Conservation (phyloP, 1,139 yeast species). For the Yamadazyma diddensiae region DNA sequence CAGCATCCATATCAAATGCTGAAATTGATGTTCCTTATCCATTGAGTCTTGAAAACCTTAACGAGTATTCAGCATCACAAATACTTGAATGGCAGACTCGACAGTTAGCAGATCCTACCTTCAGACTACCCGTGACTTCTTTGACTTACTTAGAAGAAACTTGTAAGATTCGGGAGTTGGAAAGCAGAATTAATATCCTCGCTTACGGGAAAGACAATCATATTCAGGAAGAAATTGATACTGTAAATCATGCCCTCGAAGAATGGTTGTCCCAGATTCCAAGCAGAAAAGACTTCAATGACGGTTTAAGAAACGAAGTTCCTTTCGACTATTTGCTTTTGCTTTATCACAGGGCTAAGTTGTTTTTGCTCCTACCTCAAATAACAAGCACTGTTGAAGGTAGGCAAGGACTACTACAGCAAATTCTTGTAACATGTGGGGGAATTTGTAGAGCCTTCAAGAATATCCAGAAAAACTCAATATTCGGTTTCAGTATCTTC, state of each 20-base stretch:
- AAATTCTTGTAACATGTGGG: constrained; percentile 18
- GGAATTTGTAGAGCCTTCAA: constrained; percentile 20
- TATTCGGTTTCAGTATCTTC: constrained; percentile 20
- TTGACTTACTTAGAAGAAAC: constrained; percentile 19
- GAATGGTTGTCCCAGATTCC: constrained; percentile 10
- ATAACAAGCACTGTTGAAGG: constrained; percentile 5
- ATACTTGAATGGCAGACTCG: constrained; percentile 7
- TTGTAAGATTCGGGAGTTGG: constrained; percentile 18
- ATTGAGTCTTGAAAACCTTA: constrained; percentile 12
- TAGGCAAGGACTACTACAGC: constrained; percentile 7
- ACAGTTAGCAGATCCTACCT: constrained; percentile 8
- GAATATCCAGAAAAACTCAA: constrained; percentile 17
- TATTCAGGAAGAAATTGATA: constrained; percentile 5
- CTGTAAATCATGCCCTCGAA: constrained; percentile 9
- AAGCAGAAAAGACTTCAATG: constrained; percentile 9
- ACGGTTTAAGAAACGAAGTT: constrained; percentile 11
- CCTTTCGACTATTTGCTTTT: constrained; percentile 12
- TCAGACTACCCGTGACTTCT: constrained; percentile 15
- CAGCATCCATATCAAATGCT: constrained; percentile 9
- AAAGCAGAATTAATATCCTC: constrained; percentile 16
- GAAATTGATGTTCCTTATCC: constrained; percentile 13
- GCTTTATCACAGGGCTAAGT: constrained; percentile 12
- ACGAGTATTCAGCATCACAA: constrained; percentile 3
- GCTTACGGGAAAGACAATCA: constrained; percentile 14
- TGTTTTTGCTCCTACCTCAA: constrained; percentile 12